Conservation (phyloP, 306 rosid genomes). For the Vicia faba region DNA sequence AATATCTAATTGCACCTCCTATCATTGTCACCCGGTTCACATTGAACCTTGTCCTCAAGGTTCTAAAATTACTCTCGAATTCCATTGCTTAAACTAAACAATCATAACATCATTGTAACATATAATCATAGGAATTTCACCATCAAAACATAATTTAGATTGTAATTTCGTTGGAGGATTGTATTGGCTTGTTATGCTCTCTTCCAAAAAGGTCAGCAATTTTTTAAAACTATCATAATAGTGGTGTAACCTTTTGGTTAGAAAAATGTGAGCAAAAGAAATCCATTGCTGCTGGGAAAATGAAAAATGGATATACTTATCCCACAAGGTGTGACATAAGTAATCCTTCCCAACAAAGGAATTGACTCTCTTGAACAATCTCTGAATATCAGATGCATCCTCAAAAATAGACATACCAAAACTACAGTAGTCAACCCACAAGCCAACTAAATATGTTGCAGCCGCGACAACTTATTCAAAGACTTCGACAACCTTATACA, state of each 20-base stretch:
- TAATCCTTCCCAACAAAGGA: constrained; percentile 89
- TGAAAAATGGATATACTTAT: too few relatives aligned
- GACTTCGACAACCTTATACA: constrained; percentile 72
- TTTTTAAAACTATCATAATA: constrained; percentile 69
- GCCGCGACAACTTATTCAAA: constrained; percentile 74
- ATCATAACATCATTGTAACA: too few relatives aligned
- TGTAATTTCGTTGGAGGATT: constrained; percentile 41
- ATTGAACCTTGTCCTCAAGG: too few relatives aligned
- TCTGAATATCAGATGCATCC: constrained; percentile 72
- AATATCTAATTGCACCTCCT: too few relatives aligned
- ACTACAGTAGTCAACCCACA: constrained; percentile 83
- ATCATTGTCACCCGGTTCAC: too few relatives aligned
- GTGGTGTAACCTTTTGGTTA: constrained; percentile 69
- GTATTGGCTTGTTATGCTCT: constrained; percentile 51
- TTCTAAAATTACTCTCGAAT: too few relatives aligned
- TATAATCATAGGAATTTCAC: too few relatives aligned
- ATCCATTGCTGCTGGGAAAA: constrained; percentile 77
- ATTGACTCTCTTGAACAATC: constrained; percentile 74
- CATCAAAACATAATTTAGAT: background rate
- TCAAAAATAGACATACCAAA: constrained; percentile 74
- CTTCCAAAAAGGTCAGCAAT: constrained; percentile 62
- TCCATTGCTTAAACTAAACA: too few relatives aligned
- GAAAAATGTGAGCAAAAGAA: constrained; percentile 70
- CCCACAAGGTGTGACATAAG: too few relatives aligned
- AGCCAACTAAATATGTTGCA: constrained; percentile 64